These are phyloP conservation scores for Pseudogymnoascus sp. DNA, from an alignment of 2,329 filamentous ascomycete genomes.

Conservation along the genomic window DNA sequence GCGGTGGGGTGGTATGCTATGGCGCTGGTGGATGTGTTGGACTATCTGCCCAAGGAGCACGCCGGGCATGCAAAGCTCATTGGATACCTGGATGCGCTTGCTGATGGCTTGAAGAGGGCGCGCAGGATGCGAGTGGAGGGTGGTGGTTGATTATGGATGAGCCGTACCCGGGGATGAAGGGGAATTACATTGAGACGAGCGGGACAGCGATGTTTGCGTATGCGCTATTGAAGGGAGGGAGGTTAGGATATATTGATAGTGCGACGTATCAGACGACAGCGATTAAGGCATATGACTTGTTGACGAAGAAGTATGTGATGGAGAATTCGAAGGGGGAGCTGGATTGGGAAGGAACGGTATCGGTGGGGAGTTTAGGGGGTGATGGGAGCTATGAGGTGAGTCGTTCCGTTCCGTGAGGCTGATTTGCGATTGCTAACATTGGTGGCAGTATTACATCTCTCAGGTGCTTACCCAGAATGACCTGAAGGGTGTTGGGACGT, in stretches of 20 bases:
- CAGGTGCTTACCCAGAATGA: constrained; percentile 17
- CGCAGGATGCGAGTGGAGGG: constrained; percentile 24
- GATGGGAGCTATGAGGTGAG: constrained; percentile 20
- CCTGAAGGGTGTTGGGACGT: constrained; percentile 21
- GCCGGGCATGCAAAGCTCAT: constrained; percentile 13
- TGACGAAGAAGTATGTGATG: constrained; percentile 14
- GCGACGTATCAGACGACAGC: constrained; percentile 14
- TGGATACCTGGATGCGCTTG: constrained; percentile 8
- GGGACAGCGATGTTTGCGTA: constrained; percentile 32
- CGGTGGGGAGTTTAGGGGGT: constrained; percentile 18
- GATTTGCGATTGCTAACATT: neutral
- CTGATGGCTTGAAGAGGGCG: constrained; percentile 15
- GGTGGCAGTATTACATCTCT: constrained; percentile 18
- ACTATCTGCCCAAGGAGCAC: constrained; percentile 21
- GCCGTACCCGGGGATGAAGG: constrained; percentile 16
- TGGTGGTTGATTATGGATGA: constrained; percentile 33
- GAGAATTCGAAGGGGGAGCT: constrained; percentile 12
- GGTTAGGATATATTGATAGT: constrained; percentile 27
- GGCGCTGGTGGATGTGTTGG: constrained; percentile 31
- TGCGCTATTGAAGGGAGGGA: constrained; percentile 30
- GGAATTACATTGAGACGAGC: constrained; percentile 33
- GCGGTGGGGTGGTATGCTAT: constrained; percentile 33
- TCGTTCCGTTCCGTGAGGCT: neutral
- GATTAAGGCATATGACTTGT: constrained; percentile 16
- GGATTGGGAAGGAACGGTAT: constrained; percentile 21